A percentile compares a stretch with the other conserved stretches of the same genome.
phyloP scores from a whole-genome alignment of 2,329 filamentous ascomycete genomes.

The Alternaria alternata region DNA sequence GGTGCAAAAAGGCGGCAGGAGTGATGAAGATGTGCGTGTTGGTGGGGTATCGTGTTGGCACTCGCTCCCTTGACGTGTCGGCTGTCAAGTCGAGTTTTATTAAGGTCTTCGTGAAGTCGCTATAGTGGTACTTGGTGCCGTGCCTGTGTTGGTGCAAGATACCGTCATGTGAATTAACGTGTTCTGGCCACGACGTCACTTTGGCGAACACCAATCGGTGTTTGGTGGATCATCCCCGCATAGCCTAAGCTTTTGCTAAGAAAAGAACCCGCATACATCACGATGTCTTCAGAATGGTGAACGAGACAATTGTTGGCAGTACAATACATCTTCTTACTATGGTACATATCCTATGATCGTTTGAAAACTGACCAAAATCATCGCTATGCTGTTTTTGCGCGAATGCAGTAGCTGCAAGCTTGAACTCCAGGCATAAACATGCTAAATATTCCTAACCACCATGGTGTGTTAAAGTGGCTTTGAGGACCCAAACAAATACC shows the following conservation, averaged over 20 bases:
- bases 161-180: constrained; percentile 1
- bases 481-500: not conserved
- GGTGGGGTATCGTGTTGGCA: not conserved
- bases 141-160: not conserved
- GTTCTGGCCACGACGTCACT: constrained; percentile 23
- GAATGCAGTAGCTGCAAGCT: not conserved
- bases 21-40: not conserved
- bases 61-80: not conserved
- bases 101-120: not conserved
- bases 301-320: not conserved
- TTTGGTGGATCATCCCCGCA: constrained; percentile 19
- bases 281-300: not conserved
- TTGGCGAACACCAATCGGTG: constrained; percentile 17
- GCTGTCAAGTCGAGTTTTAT: not conserved
- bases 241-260: constrained; percentile 17
- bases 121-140: not conserved
- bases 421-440: not conserved
- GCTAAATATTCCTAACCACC: not conserved
- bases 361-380: constrained; percentile 1
- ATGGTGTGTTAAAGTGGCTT: not conserved
- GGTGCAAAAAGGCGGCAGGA: not conserved
- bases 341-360: not conserved
- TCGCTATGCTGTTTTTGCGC: not conserved
- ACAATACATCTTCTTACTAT: constrained; percentile 1
- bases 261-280: not conserved